phyloP scores from a whole-genome alignment of 768 basidiomycete genomes.

The Inosperma sp. region DNA sequence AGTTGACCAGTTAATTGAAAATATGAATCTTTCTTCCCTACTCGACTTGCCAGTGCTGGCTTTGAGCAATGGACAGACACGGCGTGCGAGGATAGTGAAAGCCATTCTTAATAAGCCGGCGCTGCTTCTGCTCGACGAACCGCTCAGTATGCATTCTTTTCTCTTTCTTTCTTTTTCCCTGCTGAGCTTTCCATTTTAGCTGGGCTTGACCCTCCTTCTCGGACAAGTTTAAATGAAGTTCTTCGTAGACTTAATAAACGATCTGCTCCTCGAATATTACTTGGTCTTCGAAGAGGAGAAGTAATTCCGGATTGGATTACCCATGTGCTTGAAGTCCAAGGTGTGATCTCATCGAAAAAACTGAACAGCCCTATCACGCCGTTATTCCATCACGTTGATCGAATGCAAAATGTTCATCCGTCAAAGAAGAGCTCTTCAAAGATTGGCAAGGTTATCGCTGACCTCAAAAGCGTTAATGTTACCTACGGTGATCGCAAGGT shows the following conservation, averaged over 20 bases:
- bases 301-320: constrained; percentile 24
- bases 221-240: constrained; percentile 51
- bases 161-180: background rate
- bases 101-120: constrained; percentile 68
- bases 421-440: background rate
- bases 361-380: background rate
- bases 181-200: constrained; percentile 42
- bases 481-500: constrained; percentile 65
- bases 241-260: constrained; percentile 49
- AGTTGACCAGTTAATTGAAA: constrained; percentile 36
- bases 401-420: background rate
- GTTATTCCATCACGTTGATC: constrained; percentile 3
- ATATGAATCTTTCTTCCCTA: constrained; percentile 54
- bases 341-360: constrained; percentile 5
- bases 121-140: constrained; percentile 86
- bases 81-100: constrained; percentile 77
- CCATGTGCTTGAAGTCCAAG: constrained; percentile 21
- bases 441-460: constrained; percentile 38
- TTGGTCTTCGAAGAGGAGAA: constrained; percentile 32
- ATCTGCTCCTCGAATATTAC: constrained; percentile 53
- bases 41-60: constrained; percentile 84
- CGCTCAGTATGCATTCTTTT: constrained; percentile 56
- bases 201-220: constrained; percentile 64
- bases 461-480: constrained; percentile 65
- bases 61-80: constrained; percentile 87